phyloP scores from a whole-genome alignment of 352 stramenopile genomes.

The Pythium rishiriense region DNA sequence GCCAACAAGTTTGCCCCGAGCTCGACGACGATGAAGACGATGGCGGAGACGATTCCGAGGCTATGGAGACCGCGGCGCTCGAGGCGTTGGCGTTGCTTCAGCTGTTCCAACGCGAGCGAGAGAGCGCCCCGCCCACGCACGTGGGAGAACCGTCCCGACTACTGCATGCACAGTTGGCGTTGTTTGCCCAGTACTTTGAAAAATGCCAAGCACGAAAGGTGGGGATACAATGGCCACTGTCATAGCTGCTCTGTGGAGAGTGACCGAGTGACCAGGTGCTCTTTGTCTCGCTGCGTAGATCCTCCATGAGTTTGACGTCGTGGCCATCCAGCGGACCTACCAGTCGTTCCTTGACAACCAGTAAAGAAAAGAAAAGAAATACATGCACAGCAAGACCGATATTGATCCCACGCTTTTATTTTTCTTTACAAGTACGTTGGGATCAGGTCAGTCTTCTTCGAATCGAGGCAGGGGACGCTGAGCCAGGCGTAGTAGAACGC shows the following conservation, averaged over 20 bases:
- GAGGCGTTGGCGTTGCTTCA: constrained; percentile 58
- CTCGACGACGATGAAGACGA: not conserved
- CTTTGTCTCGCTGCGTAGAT: constrained; percentile 5
- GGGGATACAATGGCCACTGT: no score
- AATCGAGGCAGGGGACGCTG: constrained; percentile 73
- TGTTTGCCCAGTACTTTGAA: constrained; percentile 65
- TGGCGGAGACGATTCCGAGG: not conserved
- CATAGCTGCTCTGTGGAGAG: no score
- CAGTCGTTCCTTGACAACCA: constrained; percentile 11
- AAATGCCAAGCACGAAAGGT: constrained; percentile 41
- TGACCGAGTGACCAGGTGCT: not conserved
- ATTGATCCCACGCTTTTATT: not conserved
- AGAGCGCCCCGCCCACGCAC: not conserved
- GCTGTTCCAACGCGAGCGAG: constrained; percentile 45
- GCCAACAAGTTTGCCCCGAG: not conserved
- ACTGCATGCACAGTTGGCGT: constrained; percentile 48
- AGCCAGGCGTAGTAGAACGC: constrained; percentile 83
- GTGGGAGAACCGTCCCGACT: constrained; percentile 9
- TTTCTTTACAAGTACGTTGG: constrained; percentile 58
- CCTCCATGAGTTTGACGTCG: constrained; percentile 19
- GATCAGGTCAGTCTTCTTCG: constrained; percentile 83
- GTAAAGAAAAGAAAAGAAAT: not conserved
- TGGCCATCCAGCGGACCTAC: constrained; percentile 23
- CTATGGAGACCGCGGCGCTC: not conserved
- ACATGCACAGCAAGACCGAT: not conserved